These are phyloP conservation scores for Termitomyces sp. DNA, from an alignment of 768 basidiomycete species.

Conservation along the genomic window DNA sequence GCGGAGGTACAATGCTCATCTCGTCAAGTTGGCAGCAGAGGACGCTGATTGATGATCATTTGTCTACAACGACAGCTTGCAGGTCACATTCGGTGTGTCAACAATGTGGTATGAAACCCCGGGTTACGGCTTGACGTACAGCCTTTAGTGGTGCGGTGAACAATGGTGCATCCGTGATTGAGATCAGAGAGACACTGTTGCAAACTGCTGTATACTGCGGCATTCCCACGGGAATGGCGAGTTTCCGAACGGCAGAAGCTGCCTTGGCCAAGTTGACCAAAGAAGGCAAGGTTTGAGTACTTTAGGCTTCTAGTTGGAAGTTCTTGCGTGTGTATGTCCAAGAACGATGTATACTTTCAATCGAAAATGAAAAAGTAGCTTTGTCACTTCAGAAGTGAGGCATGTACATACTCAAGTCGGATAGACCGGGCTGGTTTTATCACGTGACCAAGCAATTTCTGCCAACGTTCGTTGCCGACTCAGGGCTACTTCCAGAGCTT, in stretches of 20 bases:
- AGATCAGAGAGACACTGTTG: constrained; percentile 37
- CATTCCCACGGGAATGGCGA: constrained; percentile 36
- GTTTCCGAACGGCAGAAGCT: constrained; percentile 34
- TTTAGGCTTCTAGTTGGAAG: background rate
- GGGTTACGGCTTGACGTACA: background rate
- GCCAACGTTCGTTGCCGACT: background rate
- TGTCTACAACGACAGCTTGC: constrained; percentile 20
- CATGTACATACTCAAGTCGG: no score
- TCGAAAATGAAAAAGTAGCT: background rate
- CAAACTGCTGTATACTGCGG: constrained; percentile 38
- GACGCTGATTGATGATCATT: background rate
- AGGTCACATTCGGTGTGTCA: constrained; percentile 27
- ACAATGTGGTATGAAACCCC: background rate
- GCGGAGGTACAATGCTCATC: constrained; percentile 28
- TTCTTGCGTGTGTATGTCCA: background rate
- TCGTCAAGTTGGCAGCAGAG: background rate
- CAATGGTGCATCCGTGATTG: constrained; percentile 37
- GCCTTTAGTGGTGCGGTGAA: constrained; percentile 32
- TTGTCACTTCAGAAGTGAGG: no score
- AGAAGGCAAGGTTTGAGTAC: constrained; percentile 21
- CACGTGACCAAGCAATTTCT: constrained; percentile 4
- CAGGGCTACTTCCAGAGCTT: background rate
- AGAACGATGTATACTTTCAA: background rate
- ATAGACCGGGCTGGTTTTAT: background rate
- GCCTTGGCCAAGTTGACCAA: constrained; percentile 31